A percentile compares a stretch with the other conserved stretches of the same genome.
These are phyloP conservation scores for Potentilla sterilis DNA, from an alignment of 306 rosid genomes.

Conservation along the genomic window DNA sequence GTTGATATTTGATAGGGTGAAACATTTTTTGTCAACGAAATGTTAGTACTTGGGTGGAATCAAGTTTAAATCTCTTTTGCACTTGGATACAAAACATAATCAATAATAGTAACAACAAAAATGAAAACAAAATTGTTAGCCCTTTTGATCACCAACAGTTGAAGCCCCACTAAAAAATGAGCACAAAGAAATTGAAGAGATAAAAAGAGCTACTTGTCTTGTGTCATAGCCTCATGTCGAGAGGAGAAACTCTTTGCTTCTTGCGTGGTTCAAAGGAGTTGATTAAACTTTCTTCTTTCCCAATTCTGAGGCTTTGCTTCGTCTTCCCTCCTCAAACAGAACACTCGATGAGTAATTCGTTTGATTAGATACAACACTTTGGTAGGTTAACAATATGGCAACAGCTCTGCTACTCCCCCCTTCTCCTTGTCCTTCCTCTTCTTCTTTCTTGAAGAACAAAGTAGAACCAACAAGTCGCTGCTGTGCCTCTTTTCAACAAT, in stretches of 20 bases:
- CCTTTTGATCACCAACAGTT: too few species aligned
- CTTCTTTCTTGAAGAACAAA: slow-evolving; percentile 31
- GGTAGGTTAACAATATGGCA: slow-evolving; percentile 42
- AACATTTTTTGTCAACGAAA: too few species aligned
- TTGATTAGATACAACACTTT: slow-evolving; percentile 21
- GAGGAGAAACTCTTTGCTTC: neutral
- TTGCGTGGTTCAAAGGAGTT: neutral
- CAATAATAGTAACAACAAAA: too few species aligned
- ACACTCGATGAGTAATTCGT: slow-evolving; percentile 8
- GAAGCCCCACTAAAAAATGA: neutral
- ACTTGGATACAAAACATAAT: too few species aligned
- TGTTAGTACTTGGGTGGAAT: too few species aligned
- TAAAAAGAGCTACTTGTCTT: slow-evolving; percentile 9
- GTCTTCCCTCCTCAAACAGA: neutral
- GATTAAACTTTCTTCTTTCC: slow-evolving; percentile 7
- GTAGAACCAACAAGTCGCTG: slow-evolving; percentile 22
- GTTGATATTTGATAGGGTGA: too few species aligned
- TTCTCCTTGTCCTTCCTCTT: slow-evolving; percentile 36
- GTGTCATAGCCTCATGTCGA: slow-evolving; percentile 7
- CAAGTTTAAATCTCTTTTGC: too few species aligned
- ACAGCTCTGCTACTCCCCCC: slow-evolving; percentile 35
- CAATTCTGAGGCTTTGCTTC: neutral
- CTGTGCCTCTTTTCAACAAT: slow-evolving; percentile 29
- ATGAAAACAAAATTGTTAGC: too few species aligned
- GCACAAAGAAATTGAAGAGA: neutral